Base-by-base conservation (phyloP, 202 grass and related monocot species). In the Carex sylvatica region DNA sequence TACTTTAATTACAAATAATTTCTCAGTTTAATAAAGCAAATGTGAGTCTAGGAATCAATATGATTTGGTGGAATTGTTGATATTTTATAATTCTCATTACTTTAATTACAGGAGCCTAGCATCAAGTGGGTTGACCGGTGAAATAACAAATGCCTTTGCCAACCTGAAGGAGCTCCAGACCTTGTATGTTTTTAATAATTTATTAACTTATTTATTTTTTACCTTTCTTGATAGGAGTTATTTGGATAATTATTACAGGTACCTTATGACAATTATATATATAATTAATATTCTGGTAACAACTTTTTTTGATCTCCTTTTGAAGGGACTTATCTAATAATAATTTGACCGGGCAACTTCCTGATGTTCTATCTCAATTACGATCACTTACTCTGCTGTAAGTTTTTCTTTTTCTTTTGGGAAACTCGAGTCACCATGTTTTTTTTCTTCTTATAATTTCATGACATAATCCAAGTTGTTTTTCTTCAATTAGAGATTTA, bases 271-370 rank as follows among this genome's bases (percentile, higher is more conserved):
- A 14, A 31, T 72, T 81, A 64, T 80, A 35, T 3, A 13, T 58
- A 56, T 56, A 56, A 56, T 46, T 56, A 56, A 56, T 46, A 46
- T 46, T 11, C 1, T 10, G 9, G 9, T 47, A 47, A 47, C 8
- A 47, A 47, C 44, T 11, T 51, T 51, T 7, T 14, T 52, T 40
- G 5, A 8, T 42, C 14, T 64, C 49, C 64, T 40, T 31, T 83
- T 90, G 26, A 83, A 96, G 93, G 30, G 87, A 96, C 70, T 82
- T 96, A n/a, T 92, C 90, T 13, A 2, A 86, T 84, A 96, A 96
- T 51, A 80, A 86, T 5, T 83, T 93, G 76, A 85, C 38, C 0
- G 87, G 93, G 13, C n/a, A 58, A 54, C 88, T 96, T 88, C 93
- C 93, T 52, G 85, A 62, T 33, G 2, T 22, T 23, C 81, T 96